phyloP scores from a whole-genome alignment of 768 basidiomycete genomes.

The Strobilomyces echinocephalus region DNA sequence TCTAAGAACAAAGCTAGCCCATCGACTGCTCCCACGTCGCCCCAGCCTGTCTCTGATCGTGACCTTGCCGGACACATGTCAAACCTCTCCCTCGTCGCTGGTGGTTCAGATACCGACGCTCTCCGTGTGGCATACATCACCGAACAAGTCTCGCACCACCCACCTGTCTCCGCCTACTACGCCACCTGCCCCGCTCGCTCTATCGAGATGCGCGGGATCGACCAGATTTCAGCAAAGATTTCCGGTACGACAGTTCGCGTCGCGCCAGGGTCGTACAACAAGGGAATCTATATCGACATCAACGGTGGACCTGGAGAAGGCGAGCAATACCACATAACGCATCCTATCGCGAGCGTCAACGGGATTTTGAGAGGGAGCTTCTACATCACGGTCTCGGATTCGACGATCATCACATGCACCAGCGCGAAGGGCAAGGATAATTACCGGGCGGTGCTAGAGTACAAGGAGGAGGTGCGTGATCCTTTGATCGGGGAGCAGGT shows the following conservation, averaged over 20 bases:
- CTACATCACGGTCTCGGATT: slow-evolving; percentile 82
- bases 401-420: slow-evolving; percentile 74
- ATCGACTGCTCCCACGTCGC: slow-evolving; percentile 41
- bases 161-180: slow-evolving; percentile 85
- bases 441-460: slow-evolving; percentile 82
- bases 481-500: neutral
- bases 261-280: slow-evolving; percentile 76
- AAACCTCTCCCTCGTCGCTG: slow-evolving; percentile 49
- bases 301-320: slow-evolving; percentile 70
- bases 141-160: slow-evolving; percentile 96
- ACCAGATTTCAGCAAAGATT: slow-evolving; percentile 92
- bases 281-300: slow-evolving; percentile 81
- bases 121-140: slow-evolving; percentile 78
- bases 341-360: slow-evolving; percentile 86
- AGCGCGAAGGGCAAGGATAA: slow-evolving; percentile 58
- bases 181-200: slow-evolving; percentile 70
- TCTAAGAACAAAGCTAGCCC: slow-evolving; percentile 42
- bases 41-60: slow-evolving; percentile 38
- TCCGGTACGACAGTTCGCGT: slow-evolving; percentile 85
- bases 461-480: slow-evolving; percentile 84
- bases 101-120: slow-evolving; percentile 29
- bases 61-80: slow-evolving; percentile 51
- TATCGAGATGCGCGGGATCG: slow-evolving; percentile 72
- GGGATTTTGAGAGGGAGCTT: slow-evolving; percentile 88
- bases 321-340: slow-evolving; percentile 83